A percentile compares a stretch with the other conserved stretches of the same genome.
phyloP scores from a whole-genome alignment of 768 basidiomycete genomes.

The Tricholoma furcatifolium region DNA sequence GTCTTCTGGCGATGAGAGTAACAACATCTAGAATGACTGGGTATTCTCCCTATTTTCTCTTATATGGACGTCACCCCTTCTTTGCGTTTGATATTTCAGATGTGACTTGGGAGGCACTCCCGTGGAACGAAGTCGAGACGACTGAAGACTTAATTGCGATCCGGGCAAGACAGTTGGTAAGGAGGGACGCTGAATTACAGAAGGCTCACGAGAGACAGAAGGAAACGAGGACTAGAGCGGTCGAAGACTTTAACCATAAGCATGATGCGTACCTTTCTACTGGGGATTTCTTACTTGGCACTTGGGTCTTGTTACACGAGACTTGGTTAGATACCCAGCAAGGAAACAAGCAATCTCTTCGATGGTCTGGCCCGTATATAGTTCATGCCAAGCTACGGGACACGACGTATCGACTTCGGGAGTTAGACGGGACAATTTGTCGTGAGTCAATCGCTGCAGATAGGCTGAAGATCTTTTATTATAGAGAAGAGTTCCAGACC shows the following conservation, averaged over 20 bases:
- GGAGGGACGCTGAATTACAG: constrained; percentile 17
- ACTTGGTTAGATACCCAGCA: constrained; percentile 27
- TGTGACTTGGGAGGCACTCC: constrained; percentile 24
- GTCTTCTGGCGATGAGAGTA: constrained; percentile 24
- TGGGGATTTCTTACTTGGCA: constrained; percentile 23
- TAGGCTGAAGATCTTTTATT: constrained; percentile 14
- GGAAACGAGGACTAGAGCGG: constrained; percentile 10
- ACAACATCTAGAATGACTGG: constrained; percentile 27
- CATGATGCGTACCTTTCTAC: constrained; percentile 13
- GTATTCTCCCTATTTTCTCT: too few relatives aligned
- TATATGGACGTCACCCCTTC: too few relatives aligned
- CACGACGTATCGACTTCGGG: constrained; percentile 15
- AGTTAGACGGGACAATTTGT: constrained; percentile 20
- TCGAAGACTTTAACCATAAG: constrained; percentile 22
- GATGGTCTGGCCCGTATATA: constrained; percentile 30
- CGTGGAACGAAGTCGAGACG: constrained; percentile 21
- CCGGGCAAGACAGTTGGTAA: constrained; percentile 19
- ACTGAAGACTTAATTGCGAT: constrained; percentile 26
- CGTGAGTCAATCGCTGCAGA: constrained; percentile 16
- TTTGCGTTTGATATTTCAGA: constrained; percentile 29
- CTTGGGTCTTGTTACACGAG: too few relatives aligned
- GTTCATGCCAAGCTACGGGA: constrained; percentile 17
- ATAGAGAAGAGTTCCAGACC: constrained; percentile 7
- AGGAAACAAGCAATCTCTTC: constrained; percentile 25
- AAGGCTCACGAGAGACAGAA: constrained; percentile 14